Evolutionary conservation across 768 basidiomycete genomes (phyloP).

Genomic region (Amanita rubescens): DNA sequence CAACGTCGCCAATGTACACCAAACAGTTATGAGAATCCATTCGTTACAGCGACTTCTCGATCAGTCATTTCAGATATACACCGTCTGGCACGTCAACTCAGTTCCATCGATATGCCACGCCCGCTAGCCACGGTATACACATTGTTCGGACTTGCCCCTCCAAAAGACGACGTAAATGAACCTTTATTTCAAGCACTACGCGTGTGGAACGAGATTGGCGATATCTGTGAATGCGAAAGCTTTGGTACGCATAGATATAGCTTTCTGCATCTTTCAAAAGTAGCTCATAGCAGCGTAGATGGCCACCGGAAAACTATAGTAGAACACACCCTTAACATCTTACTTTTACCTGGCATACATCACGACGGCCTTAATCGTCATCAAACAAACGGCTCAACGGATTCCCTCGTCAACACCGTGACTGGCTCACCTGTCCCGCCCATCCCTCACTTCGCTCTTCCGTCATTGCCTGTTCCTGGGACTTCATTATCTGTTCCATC

Average conservation of each 20-base stretch:
- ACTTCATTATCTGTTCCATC: slow-evolving; percentile 53
- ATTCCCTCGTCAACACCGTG: slow-evolving; percentile 28
- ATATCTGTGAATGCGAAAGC: slow-evolving; percentile 71
- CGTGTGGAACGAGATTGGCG: slow-evolving; percentile 69
- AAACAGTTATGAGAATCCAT: slow-evolving; percentile 70
- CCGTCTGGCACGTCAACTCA: slow-evolving; percentile 49
- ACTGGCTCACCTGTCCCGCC: slow-evolving; percentile 24
- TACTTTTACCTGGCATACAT: slow-evolving; percentile 70
- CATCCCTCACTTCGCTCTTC: slow-evolving; percentile 29
- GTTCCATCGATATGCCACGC: slow-evolving; percentile 58
- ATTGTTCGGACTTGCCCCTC: slow-evolving; percentile 40
- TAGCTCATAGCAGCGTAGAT: slow-evolving; percentile 33
- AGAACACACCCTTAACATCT: slow-evolving; percentile 72
- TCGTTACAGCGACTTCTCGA: slow-evolving; percentile 69
- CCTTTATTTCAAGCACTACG: slow-evolving; percentile 57
- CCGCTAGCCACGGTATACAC: slow-evolving; percentile 54
- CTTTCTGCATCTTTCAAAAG: not conserved
- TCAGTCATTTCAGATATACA: slow-evolving; percentile 68
- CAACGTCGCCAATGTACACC: slow-evolving; percentile 1
- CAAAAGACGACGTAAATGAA: slow-evolving; percentile 22
- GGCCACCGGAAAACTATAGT: slow-evolving; percentile 68
- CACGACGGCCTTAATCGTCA: slow-evolving; percentile 31
- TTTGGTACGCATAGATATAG: slow-evolving; percentile 43
- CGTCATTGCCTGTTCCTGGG: slow-evolving; percentile 50
- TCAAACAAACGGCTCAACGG: slow-evolving; percentile 24